Conservation (phyloP, 495 filamentous ascomycete genomes). For the Tuber calosporum region DNA sequence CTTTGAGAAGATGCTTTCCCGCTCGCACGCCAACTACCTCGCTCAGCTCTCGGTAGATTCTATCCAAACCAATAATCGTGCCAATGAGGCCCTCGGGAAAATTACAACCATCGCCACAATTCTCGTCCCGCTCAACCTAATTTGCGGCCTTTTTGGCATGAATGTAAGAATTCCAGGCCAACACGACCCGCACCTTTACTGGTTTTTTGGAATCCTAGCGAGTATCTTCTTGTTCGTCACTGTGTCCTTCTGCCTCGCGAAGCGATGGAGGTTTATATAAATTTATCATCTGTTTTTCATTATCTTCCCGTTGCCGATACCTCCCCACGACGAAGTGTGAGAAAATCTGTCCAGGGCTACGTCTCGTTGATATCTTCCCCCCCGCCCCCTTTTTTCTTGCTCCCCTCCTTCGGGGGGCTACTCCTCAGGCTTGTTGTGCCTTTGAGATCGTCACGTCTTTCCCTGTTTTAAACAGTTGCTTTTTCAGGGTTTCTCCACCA, state of each 20-base stretch:
- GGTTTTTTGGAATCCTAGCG: conserved; percentile 63
- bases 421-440: conserved; percentile 1
- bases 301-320: background rate
- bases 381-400: background rate
- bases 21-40: conserved; percentile 92
- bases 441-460: background rate
- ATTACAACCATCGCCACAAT: conserved; percentile 94
- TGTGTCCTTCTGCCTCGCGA: conserved; percentile 72
- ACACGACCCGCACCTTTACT: conserved; percentile 49
- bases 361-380: background rate
- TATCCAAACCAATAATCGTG: conserved; percentile 77
- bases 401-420: too few relatives aligned
- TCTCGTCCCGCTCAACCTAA: conserved; percentile 95
- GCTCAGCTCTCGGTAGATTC: conserved; percentile 54
- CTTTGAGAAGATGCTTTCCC: conserved; percentile 88
- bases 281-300: background rate
- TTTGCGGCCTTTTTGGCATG: conserved; percentile 98
- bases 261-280: conserved; percentile 49
- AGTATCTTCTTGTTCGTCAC: conserved; percentile 71
- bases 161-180: conserved; percentile 93
- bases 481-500: background rate
- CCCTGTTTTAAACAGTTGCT: background rate
- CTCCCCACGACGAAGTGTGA: background rate
- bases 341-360: background rate
- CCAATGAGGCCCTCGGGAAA: conserved; percentile 95